phyloP scores from a whole-genome alignment of 192 early-diverging fungal genomes.

The Backusella macrospora region DNA sequence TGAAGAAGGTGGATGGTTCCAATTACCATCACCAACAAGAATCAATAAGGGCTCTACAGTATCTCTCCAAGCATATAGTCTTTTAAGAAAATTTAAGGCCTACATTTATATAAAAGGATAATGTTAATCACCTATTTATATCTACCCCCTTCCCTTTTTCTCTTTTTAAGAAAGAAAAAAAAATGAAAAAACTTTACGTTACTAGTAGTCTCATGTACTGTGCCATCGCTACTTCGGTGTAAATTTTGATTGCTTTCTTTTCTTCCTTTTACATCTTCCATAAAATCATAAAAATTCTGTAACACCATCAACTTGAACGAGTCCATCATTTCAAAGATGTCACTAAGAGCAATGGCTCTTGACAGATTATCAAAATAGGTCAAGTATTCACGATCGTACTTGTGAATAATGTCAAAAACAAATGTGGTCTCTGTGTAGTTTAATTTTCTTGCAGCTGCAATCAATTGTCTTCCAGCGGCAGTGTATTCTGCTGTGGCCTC shows the following conservation, averaged over 20 bases:
- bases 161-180: not conserved
- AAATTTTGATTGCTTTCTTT: constrained; percentile 42
- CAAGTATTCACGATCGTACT: constrained; percentile 36
- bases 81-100: constrained; percentile 67
- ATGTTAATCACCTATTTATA: not conserved
- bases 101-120: constrained; percentile 16
- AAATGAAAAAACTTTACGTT: constrained; percentile 57
- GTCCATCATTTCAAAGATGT: constrained; percentile 29
- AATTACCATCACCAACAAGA: constrained; percentile 57
- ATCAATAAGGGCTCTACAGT: constrained; percentile 59
- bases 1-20: constrained; percentile 44
- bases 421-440: constrained; percentile 65
- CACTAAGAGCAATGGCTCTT: constrained; percentile 32
- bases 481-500: constrained; percentile 51
- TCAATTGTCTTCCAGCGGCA: constrained; percentile 54
- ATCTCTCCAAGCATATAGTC: constrained; percentile 56
- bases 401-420: constrained; percentile 69
- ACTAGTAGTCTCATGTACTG: constrained; percentile 81
- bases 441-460: constrained; percentile 50
- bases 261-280: constrained; percentile 70
- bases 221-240: constrained; percentile 75
- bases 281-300: constrained; percentile 65
- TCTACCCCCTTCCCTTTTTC: too few relatives aligned
- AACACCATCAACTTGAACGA: constrained; percentile 55
- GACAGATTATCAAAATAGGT: constrained; percentile 51